Base-by-base conservation (phyloP, 2,329 filamentous ascomycete genomes). In the Alternaria dauci region DNA sequence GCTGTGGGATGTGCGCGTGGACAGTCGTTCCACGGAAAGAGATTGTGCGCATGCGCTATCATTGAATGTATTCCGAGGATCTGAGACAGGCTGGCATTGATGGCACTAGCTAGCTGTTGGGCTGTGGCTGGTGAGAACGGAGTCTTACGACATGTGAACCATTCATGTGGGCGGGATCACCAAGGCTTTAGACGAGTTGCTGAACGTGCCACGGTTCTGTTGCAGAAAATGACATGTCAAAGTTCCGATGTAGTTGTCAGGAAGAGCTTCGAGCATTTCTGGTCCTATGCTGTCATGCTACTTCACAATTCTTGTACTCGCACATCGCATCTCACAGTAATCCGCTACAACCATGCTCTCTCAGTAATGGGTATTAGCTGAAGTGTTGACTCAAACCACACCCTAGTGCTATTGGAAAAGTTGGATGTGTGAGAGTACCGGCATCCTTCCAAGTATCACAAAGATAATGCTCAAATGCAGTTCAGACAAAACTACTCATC, bases 11-110 rank as follows among this genome's bases (percentile, higher is more conserved):
- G 12, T 20, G 36, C 55, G 18, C 47, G 47, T 58, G 48, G 16
- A 11, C 23, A 48, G 44, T 42, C 20, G 36, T 25, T 52, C 51
- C 38, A 34, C 43, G 57, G 57, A 23, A 28, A 23, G 41, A n/a
- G 25, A 26, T 50, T 23, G 25, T 14, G 32, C 32, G 20, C 46
- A n/a, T 50, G 30, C 16, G 34, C 3, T 38, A n/a, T 38, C 1
- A 11, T n/a, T 14, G 46, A 0, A 26, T 3, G 9, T 11, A 5
- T 23, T 38, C 7, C 2, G 46, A 14, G 23, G 14, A 38, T 26
- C 30, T 50, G 30, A 46, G n/a, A 20, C n/a, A 4, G 5, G 8
- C 11, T 11, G 25, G 1, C 14, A 30, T 46, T 18, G 9, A 46
- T 20, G 5, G 26, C 26, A 11, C 20, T 46, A 16, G 43, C 11